Percentiles rank a stretch among this genome's conserved stretches.
Conservation (phyloP, 305 asterid genomes). For the Fraxinus platypoda region DNA sequence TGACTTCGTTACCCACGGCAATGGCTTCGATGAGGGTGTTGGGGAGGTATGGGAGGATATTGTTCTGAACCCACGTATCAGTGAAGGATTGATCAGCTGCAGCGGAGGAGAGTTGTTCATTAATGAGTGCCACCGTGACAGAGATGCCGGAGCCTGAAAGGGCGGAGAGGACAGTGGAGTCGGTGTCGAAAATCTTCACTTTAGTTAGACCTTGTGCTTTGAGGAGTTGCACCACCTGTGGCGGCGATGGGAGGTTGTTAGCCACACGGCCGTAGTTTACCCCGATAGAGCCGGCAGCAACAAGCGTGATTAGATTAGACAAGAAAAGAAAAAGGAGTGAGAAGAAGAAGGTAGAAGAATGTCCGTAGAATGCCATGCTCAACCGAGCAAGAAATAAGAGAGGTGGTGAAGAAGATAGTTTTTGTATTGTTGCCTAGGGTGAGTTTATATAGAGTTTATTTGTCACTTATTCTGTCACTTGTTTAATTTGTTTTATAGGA, state of each 20-base stretch:
- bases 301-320: background rate
- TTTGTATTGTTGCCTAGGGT: background rate
- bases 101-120: constrained; percentile 55
- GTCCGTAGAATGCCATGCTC: background rate
- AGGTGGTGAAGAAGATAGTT: background rate
- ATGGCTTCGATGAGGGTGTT: constrained; percentile 53
- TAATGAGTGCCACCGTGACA: constrained; percentile 56
- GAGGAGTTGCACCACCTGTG: constrained; percentile 55
- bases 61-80: constrained; percentile 52
- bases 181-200: constrained; percentile 59
- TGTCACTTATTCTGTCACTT: background rate
- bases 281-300: constrained; percentile 44
- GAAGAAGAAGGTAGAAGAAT: background rate
- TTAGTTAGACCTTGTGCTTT: constrained; percentile 43
- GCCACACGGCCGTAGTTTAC: constrained; percentile 76
- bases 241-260: constrained; percentile 57
- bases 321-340: background rate
- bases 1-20: constrained; percentile 68
- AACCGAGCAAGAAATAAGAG: background rate
- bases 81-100: constrained; percentile 43
- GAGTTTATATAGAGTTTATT: background rate
- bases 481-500: background rate
- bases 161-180: constrained; percentile 55
- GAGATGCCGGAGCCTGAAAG: constrained; percentile 50
- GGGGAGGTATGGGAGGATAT: constrained; percentile 41